phyloP scores from a whole-genome alignment of 345 rosid genomes.

The Camelina neglecta region DNA sequence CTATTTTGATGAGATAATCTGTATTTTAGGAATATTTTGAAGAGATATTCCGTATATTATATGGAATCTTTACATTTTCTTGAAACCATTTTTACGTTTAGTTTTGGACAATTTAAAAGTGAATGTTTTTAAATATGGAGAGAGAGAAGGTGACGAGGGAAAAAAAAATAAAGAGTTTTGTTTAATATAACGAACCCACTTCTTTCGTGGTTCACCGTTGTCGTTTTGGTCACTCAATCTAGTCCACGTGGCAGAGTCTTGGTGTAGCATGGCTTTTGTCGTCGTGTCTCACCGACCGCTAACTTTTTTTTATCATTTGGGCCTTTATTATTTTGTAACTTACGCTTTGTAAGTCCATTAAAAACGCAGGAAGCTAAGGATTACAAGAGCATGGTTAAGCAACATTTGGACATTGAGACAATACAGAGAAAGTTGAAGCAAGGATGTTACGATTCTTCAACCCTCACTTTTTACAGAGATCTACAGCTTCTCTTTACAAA shows the following conservation, averaged over 20 bases:
- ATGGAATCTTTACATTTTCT: constrained; percentile 17
- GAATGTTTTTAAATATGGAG: constrained; percentile 25
- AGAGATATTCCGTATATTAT: constrained; percentile 11
- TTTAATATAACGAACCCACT: constrained; percentile 34
- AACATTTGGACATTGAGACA: constrained; percentile 67
- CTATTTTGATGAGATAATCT: background rate
- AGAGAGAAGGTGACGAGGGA: constrained; percentile 1
- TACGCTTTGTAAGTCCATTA: background rate
- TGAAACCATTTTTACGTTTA: background rate
- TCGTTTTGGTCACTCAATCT: constrained; percentile 34
- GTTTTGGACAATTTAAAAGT: constrained; percentile 5
- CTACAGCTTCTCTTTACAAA: constrained; percentile 71
- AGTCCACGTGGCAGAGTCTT: constrained; percentile 36
- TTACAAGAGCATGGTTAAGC: constrained; percentile 57
- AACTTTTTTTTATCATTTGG: background rate
- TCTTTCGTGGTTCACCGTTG: constrained; percentile 31
- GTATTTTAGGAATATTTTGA: background rate
- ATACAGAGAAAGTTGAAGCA: constrained; percentile 55
- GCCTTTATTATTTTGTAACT: background rate
- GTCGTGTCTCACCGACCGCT: constrained; percentile 25
- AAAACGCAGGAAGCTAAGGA: constrained; percentile 49
- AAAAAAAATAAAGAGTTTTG: background rate
- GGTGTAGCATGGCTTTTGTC: constrained; percentile 31
- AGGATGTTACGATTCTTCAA: constrained; percentile 54
- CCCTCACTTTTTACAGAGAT: constrained; percentile 60